Percentiles rank a stretch among this genome's conserved stretches.
Conservation (phyloP, 2,329 filamentous ascomycete species). For the Stagonosporopsis chrysanthemi region DNA sequence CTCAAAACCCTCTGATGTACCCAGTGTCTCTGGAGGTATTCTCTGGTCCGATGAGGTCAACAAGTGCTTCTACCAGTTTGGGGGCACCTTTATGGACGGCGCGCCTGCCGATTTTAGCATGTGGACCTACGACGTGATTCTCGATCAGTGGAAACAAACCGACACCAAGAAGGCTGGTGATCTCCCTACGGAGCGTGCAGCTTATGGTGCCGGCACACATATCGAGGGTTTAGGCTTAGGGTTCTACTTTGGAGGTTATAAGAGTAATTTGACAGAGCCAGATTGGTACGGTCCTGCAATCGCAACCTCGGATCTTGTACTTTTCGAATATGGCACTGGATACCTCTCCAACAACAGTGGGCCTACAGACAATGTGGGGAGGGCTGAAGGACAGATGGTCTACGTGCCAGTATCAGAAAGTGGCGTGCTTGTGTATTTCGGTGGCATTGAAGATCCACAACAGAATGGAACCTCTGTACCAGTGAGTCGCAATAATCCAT, state of each 20-base stretch:
- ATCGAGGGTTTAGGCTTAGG: slow-evolving; percentile 63
- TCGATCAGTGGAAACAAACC: slow-evolving; percentile 64
- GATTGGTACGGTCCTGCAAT: slow-evolving; percentile 60
- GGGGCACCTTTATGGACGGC: slow-evolving; percentile 60
- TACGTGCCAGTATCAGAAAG: slow-evolving; percentile 67
- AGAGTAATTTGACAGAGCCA: slow-evolving; percentile 61
- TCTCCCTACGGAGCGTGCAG: slow-evolving; percentile 54
- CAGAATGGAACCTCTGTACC: slow-evolving; percentile 57
- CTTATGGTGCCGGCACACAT: slow-evolving; percentile 65
- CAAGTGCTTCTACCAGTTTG: slow-evolving; percentile 69
- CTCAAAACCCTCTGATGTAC: slow-evolving; percentile 66
- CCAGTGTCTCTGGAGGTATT: slow-evolving; percentile 57
- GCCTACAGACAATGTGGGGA: slow-evolving; percentile 60
- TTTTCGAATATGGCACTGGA: slow-evolving; percentile 64
- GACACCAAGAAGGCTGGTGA: slow-evolving; percentile 46
- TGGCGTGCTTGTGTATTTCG: slow-evolving; percentile 69
- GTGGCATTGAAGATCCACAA: slow-evolving; percentile 61
- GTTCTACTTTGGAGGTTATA: slow-evolving; percentile 70
- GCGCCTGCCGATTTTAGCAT: slow-evolving; percentile 59
- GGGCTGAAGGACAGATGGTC: slow-evolving; percentile 67
- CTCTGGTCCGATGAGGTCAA: slow-evolving; percentile 69
- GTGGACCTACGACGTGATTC: slow-evolving; percentile 65
- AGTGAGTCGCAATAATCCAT: slow-evolving; percentile 19
- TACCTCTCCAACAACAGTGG: slow-evolving; percentile 63
- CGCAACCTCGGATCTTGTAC: slow-evolving; percentile 62